These are phyloP conservation scores for Pseudisothecium myosuroides DNA, from an alignment of 225 moss, liverwort and hornwort genomes.

Conservation along the genomic window DNA sequence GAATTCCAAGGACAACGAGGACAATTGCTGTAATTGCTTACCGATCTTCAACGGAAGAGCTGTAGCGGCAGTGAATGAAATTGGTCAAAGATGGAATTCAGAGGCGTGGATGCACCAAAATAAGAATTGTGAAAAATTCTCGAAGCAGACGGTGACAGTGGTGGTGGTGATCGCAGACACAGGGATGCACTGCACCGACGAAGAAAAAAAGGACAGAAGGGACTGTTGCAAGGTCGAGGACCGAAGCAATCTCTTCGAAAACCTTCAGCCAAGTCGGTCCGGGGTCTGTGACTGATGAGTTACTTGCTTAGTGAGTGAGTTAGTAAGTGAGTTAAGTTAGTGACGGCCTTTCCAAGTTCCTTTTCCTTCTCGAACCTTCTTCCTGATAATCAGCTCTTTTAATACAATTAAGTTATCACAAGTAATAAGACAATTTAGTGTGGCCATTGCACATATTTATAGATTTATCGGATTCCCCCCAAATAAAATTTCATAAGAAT, in stretches of 20 bases:
- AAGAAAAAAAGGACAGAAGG: not conserved
- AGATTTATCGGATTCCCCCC: rapidly evolving
- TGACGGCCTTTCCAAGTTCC: not conserved
- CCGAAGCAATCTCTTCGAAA: not conserved
- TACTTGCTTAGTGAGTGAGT: not conserved
- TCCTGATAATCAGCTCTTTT: not conserved
- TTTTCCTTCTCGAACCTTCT: not conserved
- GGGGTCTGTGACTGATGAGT: not conserved
- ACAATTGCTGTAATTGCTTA: not conserved
- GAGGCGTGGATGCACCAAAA: not conserved
- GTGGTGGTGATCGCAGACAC: not conserved
- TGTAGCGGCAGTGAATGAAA: not conserved
- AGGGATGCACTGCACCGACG: not conserved
- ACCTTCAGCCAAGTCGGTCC: not conserved
- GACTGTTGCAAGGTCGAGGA: not conserved
- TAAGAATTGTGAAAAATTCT: not conserved
- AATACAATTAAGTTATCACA: not conserved
- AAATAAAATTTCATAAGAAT: not conserved
- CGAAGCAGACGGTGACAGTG: not conserved
- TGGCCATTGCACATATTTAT: not conserved
- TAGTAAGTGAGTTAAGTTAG: not conserved
- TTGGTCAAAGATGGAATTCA: not conserved
- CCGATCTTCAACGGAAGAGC: not conserved
- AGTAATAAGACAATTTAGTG: not conserved
- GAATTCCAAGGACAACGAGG: not conserved